Conservation (phyloP, 257 asterid species). For the Avicennia marina region DNA sequence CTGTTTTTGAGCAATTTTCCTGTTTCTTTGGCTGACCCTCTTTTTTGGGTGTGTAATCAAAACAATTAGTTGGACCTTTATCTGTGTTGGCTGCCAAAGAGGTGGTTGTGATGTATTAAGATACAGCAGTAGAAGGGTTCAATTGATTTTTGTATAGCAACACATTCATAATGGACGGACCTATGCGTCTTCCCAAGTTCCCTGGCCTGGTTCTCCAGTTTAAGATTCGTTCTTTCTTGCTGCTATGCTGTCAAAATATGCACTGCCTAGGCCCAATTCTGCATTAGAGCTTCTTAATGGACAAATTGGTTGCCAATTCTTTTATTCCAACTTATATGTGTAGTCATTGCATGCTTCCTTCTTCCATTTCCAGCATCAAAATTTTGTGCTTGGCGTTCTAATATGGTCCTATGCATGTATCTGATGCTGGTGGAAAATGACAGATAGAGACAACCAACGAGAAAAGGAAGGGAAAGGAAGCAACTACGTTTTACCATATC, state of each 20-base stretch:
- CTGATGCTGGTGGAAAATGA: conserved; percentile 58
- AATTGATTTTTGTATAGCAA: no score
- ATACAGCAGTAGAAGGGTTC: no score
- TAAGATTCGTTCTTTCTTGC: background rate
- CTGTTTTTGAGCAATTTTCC: background rate
- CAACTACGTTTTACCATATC: conserved; percentile 22
- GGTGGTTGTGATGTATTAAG: background rate
- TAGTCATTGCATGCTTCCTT: background rate
- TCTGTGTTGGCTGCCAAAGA: no score
- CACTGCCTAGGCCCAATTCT: no score
- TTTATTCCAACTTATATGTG: background rate
- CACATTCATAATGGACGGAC: no score
- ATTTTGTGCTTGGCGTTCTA: background rate
- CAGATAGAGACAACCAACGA: conserved; percentile 44
- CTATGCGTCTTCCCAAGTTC: background rate
- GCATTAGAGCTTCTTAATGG: no score
- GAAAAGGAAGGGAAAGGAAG: conserved; percentile 63
- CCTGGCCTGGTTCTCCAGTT: background rate
- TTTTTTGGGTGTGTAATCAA: background rate
- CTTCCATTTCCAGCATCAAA: background rate
- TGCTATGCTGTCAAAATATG: background rate
- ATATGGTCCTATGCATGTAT: conserved; percentile 14
- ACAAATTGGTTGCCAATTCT: background rate
- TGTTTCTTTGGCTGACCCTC: background rate
- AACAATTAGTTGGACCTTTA: background rate